Evolutionary conservation across 139 green algal genomes (phyloP), one percentile per base, ranked within the genome.

Genomic region (Microglena sp.): DNA sequence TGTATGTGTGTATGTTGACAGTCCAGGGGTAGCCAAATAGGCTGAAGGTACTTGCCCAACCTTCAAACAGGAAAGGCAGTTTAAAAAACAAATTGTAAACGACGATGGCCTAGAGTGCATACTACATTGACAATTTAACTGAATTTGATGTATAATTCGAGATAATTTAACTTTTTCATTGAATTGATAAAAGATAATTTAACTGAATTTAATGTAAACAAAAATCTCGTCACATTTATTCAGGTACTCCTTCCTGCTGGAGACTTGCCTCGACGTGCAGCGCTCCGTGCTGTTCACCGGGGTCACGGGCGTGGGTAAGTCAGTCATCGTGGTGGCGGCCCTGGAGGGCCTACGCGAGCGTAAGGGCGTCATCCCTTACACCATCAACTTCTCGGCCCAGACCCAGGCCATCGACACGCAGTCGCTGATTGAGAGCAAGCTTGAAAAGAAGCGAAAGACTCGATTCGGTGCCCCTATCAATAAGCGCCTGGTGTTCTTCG

Each of bases 381-480:
- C 70, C 54, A 76, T 92, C 62, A 90, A 88, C 77, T 92, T 95
- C 79, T 82, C 64, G 27, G 88, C 87, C 33, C 88, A 93, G 77
- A 95, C 88, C 2, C 67, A 76, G 56, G 75, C 82, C 4, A 67
- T 81, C 3, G 85, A 89, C 63, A 88, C 82, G 34, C 87, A 91
- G 76, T 32, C 78, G 35, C 66, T 90, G 29, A 90, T 91, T 50
- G 85, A 94, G 73, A 68, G 46, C 70, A 90, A 89, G 77, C 79
- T 93, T 34, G 84, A 90, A 66, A 93, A 93, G 83, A 89, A 88
- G 75, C 70, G 85, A 53, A 91, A 89, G 79, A 90, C 81, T 53
- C 18, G 56, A 6, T 65, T 32, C 53, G 87, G 87, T 33, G 80
- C 83, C 28, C 84, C 86, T 3, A 34, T 75, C 21, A 79, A 82